These are phyloP conservation scores for Pseudonitzschia multiseries DNA, from an alignment of 108 stramenopile species.

Conservation along the genomic window DNA sequence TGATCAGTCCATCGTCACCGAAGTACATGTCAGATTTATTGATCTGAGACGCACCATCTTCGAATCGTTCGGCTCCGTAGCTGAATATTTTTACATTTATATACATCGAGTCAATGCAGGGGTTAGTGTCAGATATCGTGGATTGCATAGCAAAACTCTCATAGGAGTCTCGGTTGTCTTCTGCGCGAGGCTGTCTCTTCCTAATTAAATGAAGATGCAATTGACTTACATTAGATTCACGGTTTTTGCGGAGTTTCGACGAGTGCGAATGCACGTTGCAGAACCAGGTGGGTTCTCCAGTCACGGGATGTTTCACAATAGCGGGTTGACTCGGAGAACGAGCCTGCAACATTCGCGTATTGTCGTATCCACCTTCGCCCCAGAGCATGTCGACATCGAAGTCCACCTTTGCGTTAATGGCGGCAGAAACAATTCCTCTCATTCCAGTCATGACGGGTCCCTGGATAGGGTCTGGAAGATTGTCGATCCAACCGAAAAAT, in stretches of 20 bases:
- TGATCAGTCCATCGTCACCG: conserved; percentile 81
- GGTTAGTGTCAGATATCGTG: too few relatives aligned
- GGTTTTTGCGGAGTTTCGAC: conserved; percentile 76
- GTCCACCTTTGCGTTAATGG: conserved; percentile 90
- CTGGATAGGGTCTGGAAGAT: conserved; percentile 60
- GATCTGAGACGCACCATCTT: conserved; percentile 89
- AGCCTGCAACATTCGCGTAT: conserved; percentile 83
- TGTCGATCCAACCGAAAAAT: conserved; percentile 87
- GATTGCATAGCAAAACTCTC: too few relatives aligned
- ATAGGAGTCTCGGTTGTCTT: too few relatives aligned
- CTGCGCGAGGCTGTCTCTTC: too few relatives aligned
- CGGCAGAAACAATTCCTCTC: conserved; percentile 65
- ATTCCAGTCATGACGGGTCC: conserved; percentile 62
- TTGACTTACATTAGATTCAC: conserved; percentile 42
- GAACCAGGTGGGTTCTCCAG: conserved; percentile 90
- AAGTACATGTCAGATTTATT: conserved; percentile 93
- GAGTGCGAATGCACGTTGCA: conserved; percentile 91
- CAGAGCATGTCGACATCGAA: conserved; percentile 82
- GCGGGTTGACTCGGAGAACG: conserved; percentile 85
- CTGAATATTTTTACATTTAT: conserved; percentile 23
- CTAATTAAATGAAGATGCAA: too few relatives aligned
- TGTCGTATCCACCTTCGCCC: conserved; percentile 86
- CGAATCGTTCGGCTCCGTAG: conserved; percentile 88
- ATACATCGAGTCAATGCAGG: neutral
- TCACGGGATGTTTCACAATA: conserved; percentile 81